phyloP scores from a whole-genome alignment of 202 grass and related monocot genomes.

The Saccharum hybrid region DNA sequence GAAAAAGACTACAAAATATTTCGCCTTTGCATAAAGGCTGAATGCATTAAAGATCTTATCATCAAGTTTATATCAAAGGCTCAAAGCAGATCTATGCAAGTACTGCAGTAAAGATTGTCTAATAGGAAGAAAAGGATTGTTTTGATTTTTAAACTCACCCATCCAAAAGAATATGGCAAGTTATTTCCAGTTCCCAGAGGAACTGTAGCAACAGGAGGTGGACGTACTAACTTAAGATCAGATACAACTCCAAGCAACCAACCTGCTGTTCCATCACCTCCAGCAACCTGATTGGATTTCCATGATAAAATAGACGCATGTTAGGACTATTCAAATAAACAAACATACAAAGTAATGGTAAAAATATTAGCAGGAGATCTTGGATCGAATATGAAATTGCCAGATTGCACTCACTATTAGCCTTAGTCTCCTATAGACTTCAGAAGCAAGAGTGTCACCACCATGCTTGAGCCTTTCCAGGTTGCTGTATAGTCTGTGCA shows the following conservation, averaged over 20 bases:
- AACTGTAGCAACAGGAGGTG: conserved; percentile 84
- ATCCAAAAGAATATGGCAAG: conserved; percentile 94
- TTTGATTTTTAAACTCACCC: conserved; percentile 63
- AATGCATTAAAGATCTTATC: conserved; percentile 20
- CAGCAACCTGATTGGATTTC: conserved; percentile 79
- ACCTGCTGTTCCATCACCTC: conserved; percentile 86
- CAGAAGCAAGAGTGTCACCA: conserved; percentile 72
- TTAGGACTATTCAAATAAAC: conserved; percentile 32
- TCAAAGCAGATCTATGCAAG: conserved; percentile 20
- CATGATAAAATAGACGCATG: conserved; percentile 37
- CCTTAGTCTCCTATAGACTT: conserved; percentile 70
- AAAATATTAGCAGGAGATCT: conserved; percentile 32
- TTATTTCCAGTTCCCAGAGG: conserved; percentile 99
- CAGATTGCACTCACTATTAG: conserved; percentile 77
- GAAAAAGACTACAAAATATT: conserved; percentile 8
- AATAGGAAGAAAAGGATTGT: neutral
- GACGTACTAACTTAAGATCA: conserved; percentile 81
- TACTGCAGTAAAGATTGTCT: neutral
- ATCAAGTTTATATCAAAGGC: neutral
- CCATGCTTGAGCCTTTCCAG: conserved; percentile 70
- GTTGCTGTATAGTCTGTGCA: conserved; percentile 76
- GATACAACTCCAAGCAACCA: conserved; percentile 94
- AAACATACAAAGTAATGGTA: conserved; percentile 21
- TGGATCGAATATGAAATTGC: conserved; percentile 35
- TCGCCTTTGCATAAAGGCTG: conserved; percentile 1